Percentiles rank a stretch among this genome's conserved stretches.
Evolutionary conservation across 345 rosid species (phyloP).

Genomic region (Odontarrhena argentea): DNA sequence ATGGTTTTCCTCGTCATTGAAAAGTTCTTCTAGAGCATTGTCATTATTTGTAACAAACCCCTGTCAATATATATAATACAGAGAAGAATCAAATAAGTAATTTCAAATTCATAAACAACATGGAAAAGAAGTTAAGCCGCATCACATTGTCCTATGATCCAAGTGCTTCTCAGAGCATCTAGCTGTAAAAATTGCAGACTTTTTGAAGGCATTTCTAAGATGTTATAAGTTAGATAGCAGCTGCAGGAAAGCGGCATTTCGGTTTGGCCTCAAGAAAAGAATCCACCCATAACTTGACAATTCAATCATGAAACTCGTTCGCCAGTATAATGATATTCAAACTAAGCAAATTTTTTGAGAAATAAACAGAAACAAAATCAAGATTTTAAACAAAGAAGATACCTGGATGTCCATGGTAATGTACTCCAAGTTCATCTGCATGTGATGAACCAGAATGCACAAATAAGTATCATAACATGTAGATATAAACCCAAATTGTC

Average conservation of each 20-base stretch:
- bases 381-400: constrained; percentile 14
- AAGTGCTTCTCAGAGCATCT: background rate
- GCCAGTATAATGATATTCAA: background rate
- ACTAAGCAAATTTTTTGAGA: constrained; percentile 19
- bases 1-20: constrained; percentile 73
- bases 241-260: background rate
- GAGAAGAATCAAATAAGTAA: background rate
- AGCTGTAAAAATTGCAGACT: constrained; percentile 7
- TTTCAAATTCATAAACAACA: background rate
- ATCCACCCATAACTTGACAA: constrained; percentile 16
- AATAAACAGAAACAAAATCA: constrained; percentile 4
- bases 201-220: constrained; percentile 10
- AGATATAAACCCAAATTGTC: background rate
- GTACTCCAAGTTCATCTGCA: constrained; percentile 99
- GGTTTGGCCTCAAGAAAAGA: constrained; percentile 17
- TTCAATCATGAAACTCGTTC: constrained; percentile 18
- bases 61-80: constrained; percentile 40
- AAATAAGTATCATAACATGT: background rate
- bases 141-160: background rate
- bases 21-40: constrained; percentile 88
- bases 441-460: constrained; percentile 4
- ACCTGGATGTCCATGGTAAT: constrained; percentile 93
- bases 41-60: constrained; percentile 83
- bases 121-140: background rate
- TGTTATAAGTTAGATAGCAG: constrained; percentile 5